Base-by-base conservation (phyloP, 345 rosid species). In the Camelina sativa region DNA sequence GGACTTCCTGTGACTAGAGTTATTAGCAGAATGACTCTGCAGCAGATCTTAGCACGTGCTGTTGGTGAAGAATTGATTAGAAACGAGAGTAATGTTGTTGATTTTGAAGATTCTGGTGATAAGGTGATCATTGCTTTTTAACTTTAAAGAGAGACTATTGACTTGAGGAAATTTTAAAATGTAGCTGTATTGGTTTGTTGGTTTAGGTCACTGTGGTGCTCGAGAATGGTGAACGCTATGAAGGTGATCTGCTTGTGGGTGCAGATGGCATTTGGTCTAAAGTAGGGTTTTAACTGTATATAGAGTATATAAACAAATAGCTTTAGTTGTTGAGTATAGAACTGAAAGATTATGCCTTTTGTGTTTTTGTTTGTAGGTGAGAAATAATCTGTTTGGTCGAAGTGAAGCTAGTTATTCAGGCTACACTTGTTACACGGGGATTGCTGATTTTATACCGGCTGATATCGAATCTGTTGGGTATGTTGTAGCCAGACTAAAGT, bases 261-360 rank as follows among this genome's bases (percentile, higher is more conserved):
- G 97, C 97, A 52, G 97, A 95, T 82, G 99, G 99, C 61, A 95
- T 95, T 74, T 67, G 97, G 93, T 95, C 99, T n/a, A 95, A 89
- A 91, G 99, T 95, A 79, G 4, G 15, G n/a, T 71, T 38, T 57
- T 10, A 23, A 44, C 2, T 69, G 19, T n/a, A 5, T 41, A 4
- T 11, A 46, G 8, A 28, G 30, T 28, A 28, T 7, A 44, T n/a
- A 17, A 25, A 38, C 11, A 11, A 17, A 54, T 23, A 37, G 61
- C 61, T 56, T 37, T 56, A 11, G 62, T 68, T 70, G 32, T 8
- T 47, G 38, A 40, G 22, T 8, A 48, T 40, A 25, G 3, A 1
- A 2, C 4, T 25, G 4, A 22, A n/a, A 51, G 48, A 13, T 46
- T 4, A 25, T 64, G 71, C 32, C 44, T 51, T 82, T 64, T 22